Conservation (phyloP, 805 yeast species). For the Kodamaea nitidulidarum region DNA sequence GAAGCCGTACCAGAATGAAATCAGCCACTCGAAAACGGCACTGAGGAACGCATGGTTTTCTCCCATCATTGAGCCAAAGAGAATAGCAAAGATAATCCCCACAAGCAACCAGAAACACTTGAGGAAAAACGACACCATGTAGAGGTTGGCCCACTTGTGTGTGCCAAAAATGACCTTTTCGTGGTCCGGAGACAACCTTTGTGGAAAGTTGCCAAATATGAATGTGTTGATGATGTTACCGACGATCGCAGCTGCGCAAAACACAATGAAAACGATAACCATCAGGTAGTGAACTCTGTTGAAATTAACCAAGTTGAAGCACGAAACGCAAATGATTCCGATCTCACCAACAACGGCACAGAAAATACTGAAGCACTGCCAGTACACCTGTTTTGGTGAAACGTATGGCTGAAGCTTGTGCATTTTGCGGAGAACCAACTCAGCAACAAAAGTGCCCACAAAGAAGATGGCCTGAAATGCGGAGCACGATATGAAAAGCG, state of each 20-base stretch:
- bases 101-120: conserved; percentile 63
- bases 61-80: conserved; percentile 51
- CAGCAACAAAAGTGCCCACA: conserved; percentile 42
- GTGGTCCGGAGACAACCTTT: conserved; percentile 35
- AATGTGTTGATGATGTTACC: conserved; percentile 36
- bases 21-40: conserved; percentile 78
- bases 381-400: conserved; percentile 37
- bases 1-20: conserved; percentile 81
- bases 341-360: conserved; percentile 59
- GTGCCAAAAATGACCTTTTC: conserved; percentile 38
- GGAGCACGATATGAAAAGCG: conserved; percentile 75
- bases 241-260: conserved; percentile 49
- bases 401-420: conserved; percentile 49
- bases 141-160: conserved; percentile 34
- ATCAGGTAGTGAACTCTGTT: conserved; percentile 60
- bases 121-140: conserved; percentile 45
- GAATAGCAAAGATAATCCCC: conserved; percentile 65
- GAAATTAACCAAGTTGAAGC: conserved; percentile 61
- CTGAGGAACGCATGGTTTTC: conserved; percentile 40
- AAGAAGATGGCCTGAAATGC: conserved; percentile 76
- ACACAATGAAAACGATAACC: conserved; percentile 70
- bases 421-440: conserved; percentile 13
- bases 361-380: conserved; percentile 40
- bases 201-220: conserved; percentile 37
- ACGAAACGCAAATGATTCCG: conserved; percentile 70